These are phyloP conservation scores for Podospora tetraspora DNA, from an alignment of 495 filamentous ascomycete species.

Conservation along the genomic window DNA sequence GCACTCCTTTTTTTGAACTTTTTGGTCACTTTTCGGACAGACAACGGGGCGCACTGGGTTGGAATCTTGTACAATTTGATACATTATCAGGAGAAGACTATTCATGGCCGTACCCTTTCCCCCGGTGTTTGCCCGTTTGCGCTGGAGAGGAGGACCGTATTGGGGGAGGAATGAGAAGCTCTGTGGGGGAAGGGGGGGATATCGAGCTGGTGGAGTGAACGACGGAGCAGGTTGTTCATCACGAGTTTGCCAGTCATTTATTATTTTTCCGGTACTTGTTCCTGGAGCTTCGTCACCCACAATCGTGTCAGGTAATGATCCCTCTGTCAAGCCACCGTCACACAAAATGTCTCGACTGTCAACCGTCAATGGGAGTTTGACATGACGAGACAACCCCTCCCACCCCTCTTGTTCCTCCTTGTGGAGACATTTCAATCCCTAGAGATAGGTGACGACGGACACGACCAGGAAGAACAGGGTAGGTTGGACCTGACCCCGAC, in stretches of 20 bases:
- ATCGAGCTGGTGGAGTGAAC: neutral
- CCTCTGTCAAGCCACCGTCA: neutral
- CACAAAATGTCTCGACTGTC: neutral
- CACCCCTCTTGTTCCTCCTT: neutral
- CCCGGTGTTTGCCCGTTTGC: conserved; percentile 10
- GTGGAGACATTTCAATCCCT: neutral
- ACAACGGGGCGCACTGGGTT: conserved; percentile 43
- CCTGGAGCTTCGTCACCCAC: neutral
- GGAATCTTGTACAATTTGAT: conserved; percentile 49
- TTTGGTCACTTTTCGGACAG: conserved; percentile 42
- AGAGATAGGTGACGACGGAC: neutral
- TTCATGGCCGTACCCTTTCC: conserved; percentile 25
- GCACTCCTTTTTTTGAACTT: conserved; percentile 33
- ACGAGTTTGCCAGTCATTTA: conserved; percentile 20
- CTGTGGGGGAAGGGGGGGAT: neutral
- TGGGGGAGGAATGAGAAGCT: neutral
- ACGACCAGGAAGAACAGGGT: neutral
- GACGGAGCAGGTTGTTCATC: conserved; percentile 14
- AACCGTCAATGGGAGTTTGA: neutral
- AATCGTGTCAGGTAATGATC: neutral
- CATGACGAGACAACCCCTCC: neutral
- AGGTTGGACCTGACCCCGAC: too few relatives aligned
- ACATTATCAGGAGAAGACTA: conserved; percentile 36
- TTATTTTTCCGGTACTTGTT: conserved; percentile 8
- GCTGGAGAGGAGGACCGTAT: conserved; percentile 5